Evolutionary conservation across 352 stramenopile species (phyloP).

Genomic region (Phytopythium delawarense): DNA sequence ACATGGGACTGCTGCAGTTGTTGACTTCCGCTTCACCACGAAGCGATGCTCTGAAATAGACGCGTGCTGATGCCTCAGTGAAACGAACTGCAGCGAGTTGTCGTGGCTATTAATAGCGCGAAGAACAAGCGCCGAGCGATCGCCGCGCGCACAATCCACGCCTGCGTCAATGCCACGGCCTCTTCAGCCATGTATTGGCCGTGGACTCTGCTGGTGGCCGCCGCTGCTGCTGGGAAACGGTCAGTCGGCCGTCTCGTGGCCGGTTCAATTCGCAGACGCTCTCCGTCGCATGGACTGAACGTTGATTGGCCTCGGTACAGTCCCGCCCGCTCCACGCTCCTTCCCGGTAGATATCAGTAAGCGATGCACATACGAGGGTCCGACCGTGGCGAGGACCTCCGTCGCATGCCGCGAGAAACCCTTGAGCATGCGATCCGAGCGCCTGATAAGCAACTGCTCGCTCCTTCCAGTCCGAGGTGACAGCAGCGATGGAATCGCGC

Average conservation of each 20-base stretch:
- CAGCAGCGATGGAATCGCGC: neutral
- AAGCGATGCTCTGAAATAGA: neutral
- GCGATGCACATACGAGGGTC: neutral
- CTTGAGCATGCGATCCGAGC: neutral
- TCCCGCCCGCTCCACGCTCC: neutral
- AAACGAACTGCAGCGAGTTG: neutral
- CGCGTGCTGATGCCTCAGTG: too few species aligned
- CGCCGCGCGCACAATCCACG: neutral
- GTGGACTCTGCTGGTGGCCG: neutral
- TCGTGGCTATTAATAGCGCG: neutral
- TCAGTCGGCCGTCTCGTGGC: neutral
- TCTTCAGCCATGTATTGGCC: neutral
- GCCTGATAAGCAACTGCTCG: neutral
- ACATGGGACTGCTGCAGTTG: neutral
- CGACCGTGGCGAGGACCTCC: neutral
- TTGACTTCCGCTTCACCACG: neutral
- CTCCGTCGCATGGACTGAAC: neutral
- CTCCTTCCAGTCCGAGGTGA: neutral
- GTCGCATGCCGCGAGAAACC: neutral
- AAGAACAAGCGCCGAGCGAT: neutral
- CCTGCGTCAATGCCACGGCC: too few species aligned
- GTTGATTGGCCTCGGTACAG: neutral
- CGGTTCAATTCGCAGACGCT: neutral
- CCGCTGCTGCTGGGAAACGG: neutral
- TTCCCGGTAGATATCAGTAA: neutral